These are phyloP conservation scores for Ciborinia camelliae DNA, from an alignment of 2,329 filamentous ascomycete genomes.

Conservation along the genomic window DNA sequence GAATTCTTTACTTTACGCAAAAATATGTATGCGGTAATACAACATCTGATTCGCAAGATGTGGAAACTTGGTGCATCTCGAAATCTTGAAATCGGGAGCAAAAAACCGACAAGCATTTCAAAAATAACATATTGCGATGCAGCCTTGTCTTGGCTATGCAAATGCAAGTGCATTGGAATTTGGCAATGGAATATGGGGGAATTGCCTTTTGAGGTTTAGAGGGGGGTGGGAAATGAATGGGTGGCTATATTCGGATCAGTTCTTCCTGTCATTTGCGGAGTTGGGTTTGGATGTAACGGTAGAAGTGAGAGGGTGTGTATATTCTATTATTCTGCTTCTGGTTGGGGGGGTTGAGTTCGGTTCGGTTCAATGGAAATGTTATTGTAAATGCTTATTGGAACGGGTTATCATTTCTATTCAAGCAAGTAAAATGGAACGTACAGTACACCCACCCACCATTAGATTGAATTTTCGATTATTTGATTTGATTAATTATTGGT, in stretches of 20 bases:
- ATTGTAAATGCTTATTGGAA: neutral
- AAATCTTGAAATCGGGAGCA: neutral
- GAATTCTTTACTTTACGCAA: neutral
- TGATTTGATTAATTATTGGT: neutral
- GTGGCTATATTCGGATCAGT: neutral
- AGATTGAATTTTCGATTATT: neutral
- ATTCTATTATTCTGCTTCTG: neutral
- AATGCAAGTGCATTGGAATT: slow-evolving; percentile 2
- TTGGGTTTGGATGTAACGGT: slow-evolving; percentile 1
- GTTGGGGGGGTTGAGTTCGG: neutral
- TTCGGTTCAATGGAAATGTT: too few relatives aligned
- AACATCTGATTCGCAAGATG: neutral
- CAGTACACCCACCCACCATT: neutral
- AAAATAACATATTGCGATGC: neutral
- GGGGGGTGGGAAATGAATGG: too few relatives aligned
- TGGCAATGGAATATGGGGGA: neutral
- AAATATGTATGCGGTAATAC: too few relatives aligned
- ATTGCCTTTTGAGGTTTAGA: neutral
- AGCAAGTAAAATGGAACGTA: neutral
- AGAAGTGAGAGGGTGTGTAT: neutral
- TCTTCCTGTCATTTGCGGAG: neutral
- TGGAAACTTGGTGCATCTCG: neutral
- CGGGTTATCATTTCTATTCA: neutral
- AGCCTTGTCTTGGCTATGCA: neutral
- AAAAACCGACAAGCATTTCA: neutral